A percentile compares a stretch with the other conserved stretches of the same genome.
phyloP scores from a whole-genome alignment of 345 rosid species.

The Brassica incana region DNA sequence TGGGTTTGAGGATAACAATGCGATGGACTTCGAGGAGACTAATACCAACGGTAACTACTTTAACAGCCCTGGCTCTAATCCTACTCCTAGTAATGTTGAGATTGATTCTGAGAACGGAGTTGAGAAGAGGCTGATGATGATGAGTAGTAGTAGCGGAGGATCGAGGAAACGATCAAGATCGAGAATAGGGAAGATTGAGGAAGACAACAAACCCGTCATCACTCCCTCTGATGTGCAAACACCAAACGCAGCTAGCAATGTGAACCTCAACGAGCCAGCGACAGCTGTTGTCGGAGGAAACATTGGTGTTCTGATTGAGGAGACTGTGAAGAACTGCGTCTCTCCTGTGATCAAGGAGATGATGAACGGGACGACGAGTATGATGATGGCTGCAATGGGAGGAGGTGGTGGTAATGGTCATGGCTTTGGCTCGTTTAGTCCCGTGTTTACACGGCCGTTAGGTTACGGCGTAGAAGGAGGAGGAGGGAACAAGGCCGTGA shows the following conservation, averaged over 20 bases:
- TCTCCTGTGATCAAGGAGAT: slow-evolving; percentile 59
- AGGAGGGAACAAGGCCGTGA: slow-evolving; percentile 38
- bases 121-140: slow-evolving; percentile 46
- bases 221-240: slow-evolving; percentile 19
- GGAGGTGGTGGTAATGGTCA: slow-evolving; percentile 32
- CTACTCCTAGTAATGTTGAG: slow-evolving; percentile 29
- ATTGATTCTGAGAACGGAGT: slow-evolving; percentile 46
- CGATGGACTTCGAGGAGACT: slow-evolving; percentile 73
- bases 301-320: slow-evolving; percentile 38
- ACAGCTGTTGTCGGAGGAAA: slow-evolving; percentile 30
- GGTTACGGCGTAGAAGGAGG: slow-evolving; percentile 46
- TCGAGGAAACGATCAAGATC: slow-evolving; percentile 57
- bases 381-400: slow-evolving; percentile 45
- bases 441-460: slow-evolving; percentile 31
- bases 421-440: slow-evolving; percentile 38
- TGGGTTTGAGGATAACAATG: slow-evolving; percentile 54
- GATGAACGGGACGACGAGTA: slow-evolving; percentile 37
- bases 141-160: slow-evolving; percentile 33
- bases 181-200: slow-evolving; percentile 53
- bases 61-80: slow-evolving; percentile 33
- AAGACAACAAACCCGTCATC: slow-evolving; percentile 44
- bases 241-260: slow-evolving; percentile 36
- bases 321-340: slow-evolving; percentile 37
- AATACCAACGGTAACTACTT: slow-evolving; percentile 36
- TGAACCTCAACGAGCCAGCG: slow-evolving; percentile 36